Conservation (phyloP, 73 alveolate genomes). For the Breviolum minutum region DNA sequence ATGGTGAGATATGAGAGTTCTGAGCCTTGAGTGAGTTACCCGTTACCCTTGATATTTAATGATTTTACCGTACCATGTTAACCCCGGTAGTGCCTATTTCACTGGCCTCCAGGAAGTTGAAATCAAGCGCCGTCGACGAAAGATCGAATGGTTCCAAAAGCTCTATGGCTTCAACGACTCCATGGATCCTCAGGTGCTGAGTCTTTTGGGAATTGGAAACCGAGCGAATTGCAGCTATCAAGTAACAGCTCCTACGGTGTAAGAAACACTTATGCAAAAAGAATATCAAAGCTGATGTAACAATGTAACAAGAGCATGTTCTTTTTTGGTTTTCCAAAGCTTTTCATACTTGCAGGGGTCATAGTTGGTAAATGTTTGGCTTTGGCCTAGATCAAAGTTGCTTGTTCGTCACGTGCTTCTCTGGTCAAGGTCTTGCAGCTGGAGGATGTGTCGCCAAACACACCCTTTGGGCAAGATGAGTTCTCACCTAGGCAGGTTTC, state of each 20-base stretch:
- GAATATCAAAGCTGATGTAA: too few species aligned
- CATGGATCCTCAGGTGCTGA: not conserved
- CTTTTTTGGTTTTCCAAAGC: too few species aligned
- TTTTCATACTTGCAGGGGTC: too few species aligned
- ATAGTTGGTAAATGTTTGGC: too few species aligned
- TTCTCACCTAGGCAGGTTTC: constrained; percentile 43
- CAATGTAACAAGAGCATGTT: too few species aligned
- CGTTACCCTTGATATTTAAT: not conserved
- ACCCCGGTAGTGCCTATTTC: not conserved
- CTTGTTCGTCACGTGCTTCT: too few species aligned
- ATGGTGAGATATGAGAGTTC: too few species aligned
- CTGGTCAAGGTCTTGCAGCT: not conserved
- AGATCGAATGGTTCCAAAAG: constrained; percentile 73
- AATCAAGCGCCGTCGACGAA: constrained; percentile 5
- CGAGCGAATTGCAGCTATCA: not conserved
- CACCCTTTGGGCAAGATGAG: constrained; percentile 22
- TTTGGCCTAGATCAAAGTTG: too few species aligned
- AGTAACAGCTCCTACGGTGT: too few species aligned
- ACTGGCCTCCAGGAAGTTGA: constrained; percentile 5
- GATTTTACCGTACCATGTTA: not conserved
- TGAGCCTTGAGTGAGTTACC: too few species aligned
- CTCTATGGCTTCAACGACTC: constrained; percentile 68
- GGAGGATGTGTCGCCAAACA: not conserved
- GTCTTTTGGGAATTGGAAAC: not conserved
- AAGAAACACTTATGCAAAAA: too few species aligned